phyloP scores from a whole-genome alignment of 1,139 yeast species.

The Casaregolazyma lundiana region DNA sequence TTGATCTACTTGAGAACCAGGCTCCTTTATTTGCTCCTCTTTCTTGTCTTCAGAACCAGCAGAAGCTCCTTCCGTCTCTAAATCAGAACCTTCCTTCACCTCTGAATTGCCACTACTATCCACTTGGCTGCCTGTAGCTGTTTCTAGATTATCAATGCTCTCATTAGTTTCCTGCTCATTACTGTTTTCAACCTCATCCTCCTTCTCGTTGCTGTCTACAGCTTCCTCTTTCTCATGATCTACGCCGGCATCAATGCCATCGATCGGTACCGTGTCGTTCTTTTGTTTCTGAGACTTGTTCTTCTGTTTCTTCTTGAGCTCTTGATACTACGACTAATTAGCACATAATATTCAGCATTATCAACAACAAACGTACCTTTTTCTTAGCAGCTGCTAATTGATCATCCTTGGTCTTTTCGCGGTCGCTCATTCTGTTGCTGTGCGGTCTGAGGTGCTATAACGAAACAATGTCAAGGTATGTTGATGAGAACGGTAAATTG shows the following conservation, averaged over 20 bases:
- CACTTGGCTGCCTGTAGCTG: constrained; percentile 8
- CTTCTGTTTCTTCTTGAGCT: constrained; percentile 52
- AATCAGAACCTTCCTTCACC: constrained; percentile 14
- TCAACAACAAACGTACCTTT: constrained; percentile 32
- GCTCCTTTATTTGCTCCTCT: constrained; percentile 3
- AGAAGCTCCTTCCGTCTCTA: constrained; percentile 16
- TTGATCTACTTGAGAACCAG: constrained; percentile 13
- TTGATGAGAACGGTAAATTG: background rate
- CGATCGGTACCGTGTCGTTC: constrained; percentile 27
- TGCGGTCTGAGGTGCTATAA: no score
- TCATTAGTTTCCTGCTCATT: constrained; percentile 6
- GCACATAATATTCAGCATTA: background rate
- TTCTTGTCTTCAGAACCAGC: constrained; percentile 9
- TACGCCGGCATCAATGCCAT: constrained; percentile 18
- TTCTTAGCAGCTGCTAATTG: constrained; percentile 62
- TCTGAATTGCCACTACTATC: constrained; percentile 7
- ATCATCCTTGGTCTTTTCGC: constrained; percentile 29
- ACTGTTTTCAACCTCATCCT: constrained; percentile 5
- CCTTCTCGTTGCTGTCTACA: background rate
- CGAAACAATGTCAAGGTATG: background rate
- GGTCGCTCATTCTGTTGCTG: constrained; percentile 12
- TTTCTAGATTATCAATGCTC: constrained; percentile 12
- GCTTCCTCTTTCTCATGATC: constrained; percentile 11
- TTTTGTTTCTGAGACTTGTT: constrained; percentile 44
- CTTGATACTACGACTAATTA: constrained; percentile 41